Evolutionary conservation across 2,329 filamentous ascomycete species (phyloP).

Genomic region (Colletotrichum acutatum): DNA sequence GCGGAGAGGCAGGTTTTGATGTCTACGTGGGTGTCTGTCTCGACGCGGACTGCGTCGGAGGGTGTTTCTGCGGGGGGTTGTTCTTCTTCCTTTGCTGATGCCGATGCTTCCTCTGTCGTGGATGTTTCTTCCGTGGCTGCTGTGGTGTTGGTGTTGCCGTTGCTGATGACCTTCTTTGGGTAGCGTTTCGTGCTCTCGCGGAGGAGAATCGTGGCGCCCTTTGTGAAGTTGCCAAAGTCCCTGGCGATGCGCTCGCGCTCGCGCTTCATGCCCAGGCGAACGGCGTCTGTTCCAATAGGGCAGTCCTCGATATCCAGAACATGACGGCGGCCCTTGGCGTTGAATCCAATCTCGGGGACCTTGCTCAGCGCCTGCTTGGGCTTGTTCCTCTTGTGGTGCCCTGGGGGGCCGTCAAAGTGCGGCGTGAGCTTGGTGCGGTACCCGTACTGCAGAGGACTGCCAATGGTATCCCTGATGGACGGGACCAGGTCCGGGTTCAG

Average conservation of each 20-base stretch:
- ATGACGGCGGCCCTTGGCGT: conserved; percentile 80
- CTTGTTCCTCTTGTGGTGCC: conserved; percentile 60
- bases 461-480: conserved; percentile 83
- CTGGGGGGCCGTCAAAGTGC: conserved; percentile 86
- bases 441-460: conserved; percentile 88
- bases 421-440: conserved; percentile 98
- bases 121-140: conserved; percentile 57
- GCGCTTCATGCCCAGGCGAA: conserved; percentile 80
- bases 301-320: conserved; percentile 98
- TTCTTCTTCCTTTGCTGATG: conserved; percentile 3
- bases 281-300: conserved; percentile 89
- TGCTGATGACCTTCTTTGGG: conserved; percentile 55
- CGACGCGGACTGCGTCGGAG: conserved; percentile 59
- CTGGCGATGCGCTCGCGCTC: conserved; percentile 81
- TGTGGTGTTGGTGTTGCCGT: conserved; percentile 43
- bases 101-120: conserved; percentile 33
- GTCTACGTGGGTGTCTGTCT: conserved; percentile 73
- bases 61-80: conserved; percentile 43
- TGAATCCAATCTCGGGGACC: conserved; percentile 89
- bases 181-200: conserved; percentile 84
- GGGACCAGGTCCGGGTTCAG: conserved; percentile 82
- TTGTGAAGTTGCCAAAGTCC: conserved; percentile 77
- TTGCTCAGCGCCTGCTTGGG: conserved; percentile 61
- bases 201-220: conserved; percentile 88
- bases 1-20: conserved; percentile 91